Evolutionary conservation across 1,284 basidiomycete genomes (phyloP).

Genomic region (Irpex sp.): DNA sequence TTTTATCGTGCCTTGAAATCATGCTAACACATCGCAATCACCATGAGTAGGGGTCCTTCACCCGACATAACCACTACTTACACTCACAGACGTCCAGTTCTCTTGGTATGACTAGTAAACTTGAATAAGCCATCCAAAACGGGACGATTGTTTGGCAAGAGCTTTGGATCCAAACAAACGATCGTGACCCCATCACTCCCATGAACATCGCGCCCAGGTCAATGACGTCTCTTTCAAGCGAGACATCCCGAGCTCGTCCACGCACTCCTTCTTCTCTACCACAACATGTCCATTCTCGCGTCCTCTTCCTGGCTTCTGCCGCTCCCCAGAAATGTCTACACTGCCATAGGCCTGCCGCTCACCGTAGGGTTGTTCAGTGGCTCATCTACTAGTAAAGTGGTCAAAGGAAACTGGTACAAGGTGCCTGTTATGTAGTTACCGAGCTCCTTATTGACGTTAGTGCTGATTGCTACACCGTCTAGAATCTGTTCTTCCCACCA

Average conservation of each 20-base stretch:
- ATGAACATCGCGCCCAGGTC: not conserved
- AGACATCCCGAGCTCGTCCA: not conserved
- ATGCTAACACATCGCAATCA: too few relatives aligned
- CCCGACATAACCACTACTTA: too few relatives aligned
- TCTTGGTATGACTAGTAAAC: too few relatives aligned
- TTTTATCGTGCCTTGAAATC: too few relatives aligned
- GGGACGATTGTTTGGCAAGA: conserved; percentile 10
- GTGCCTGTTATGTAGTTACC: conserved; percentile 28
- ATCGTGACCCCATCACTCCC: not conserved
- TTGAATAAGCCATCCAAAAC: not conserved
- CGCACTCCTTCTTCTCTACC: not conserved
- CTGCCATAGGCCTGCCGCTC: conserved; percentile 62
- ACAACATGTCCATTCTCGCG: conserved; percentile 24
- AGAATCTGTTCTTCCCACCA: conserved; percentile 44
- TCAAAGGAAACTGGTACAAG: conserved; percentile 55
- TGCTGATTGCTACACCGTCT: not conserved
- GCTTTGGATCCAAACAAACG: conserved; percentile 11
- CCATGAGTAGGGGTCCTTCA: too few relatives aligned
- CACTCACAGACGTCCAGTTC: too few relatives aligned
- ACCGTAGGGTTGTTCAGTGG: conserved; percentile 54
- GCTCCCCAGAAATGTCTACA: conserved; percentile 54
- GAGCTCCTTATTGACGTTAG: not conserved
- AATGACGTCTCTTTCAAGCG: not conserved
- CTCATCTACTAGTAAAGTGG: conserved; percentile 42
- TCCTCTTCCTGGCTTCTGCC: conserved; percentile 48